phyloP scores from a whole-genome alignment of 257 asterid genomes.

The Ophiorrhiza pumila region DNA sequence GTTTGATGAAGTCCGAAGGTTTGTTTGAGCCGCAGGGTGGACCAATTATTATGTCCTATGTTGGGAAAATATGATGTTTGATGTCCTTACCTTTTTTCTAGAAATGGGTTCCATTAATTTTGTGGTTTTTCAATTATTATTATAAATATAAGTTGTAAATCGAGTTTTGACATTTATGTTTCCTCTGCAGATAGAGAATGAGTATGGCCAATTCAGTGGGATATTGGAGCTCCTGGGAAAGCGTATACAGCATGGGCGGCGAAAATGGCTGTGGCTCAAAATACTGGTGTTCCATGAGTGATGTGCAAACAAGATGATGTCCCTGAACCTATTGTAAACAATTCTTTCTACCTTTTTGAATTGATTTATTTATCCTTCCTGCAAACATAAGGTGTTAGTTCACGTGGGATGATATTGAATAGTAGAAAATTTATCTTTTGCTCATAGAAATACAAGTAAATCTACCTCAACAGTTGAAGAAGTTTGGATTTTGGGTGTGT shows the following conservation, averaged over 20 bases:
- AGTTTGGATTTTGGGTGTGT: neutral
- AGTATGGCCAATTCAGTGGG: slow-evolving; percentile 92
- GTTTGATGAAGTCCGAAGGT: slow-evolving; percentile 62
- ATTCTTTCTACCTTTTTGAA: too few species aligned
- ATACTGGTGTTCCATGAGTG: slow-evolving; percentile 92
- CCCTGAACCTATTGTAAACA: too few species aligned
- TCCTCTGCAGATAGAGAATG: slow-evolving; percentile 74
- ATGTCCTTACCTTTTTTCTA: too few species aligned
- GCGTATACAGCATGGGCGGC: slow-evolving; percentile 90
- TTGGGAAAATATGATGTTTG: too few species aligned
- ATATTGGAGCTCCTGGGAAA: slow-evolving; percentile 80
- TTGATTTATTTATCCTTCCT: too few species aligned
- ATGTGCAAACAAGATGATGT: too few species aligned
- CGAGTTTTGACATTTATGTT: too few species aligned
- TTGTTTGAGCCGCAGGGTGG: slow-evolving; percentile 89
- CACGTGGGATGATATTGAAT: neutral
- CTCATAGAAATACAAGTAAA: neutral
- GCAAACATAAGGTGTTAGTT: neutral
- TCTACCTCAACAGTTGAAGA: neutral
- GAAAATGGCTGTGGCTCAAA: slow-evolving; percentile 68
- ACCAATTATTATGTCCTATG: slow-evolving; percentile 74
- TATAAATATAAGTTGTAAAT: too few species aligned
- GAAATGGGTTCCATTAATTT: too few species aligned
- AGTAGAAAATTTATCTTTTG: too few species aligned
- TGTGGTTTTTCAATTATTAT: too few species aligned